Evolutionary conservation across 192 early-diverging fungal genomes (phyloP).

Genomic region (Allomyces macrogynus): DNA sequence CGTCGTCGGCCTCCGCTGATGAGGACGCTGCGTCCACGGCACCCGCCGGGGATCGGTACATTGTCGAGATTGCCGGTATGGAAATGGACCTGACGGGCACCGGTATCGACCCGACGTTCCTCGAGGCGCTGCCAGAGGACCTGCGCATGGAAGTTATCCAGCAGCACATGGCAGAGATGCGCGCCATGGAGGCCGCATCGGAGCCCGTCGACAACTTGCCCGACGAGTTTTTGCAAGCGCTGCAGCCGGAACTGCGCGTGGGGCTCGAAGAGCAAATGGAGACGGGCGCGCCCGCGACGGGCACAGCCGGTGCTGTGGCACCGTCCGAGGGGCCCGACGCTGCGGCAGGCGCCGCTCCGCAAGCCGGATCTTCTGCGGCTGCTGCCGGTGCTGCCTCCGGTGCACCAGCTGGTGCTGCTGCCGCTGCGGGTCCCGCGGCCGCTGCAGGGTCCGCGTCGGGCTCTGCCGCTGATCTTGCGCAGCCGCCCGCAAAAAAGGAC

Average conservation of each 20-base stretch:
- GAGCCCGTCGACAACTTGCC: background rate
- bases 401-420: background rate
- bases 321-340: background rate
- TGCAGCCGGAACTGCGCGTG: conserved; percentile 74
- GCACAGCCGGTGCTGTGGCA: conserved; percentile 8
- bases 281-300: conserved; percentile 31
- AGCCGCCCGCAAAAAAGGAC: conserved; percentile 26
- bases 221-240: conserved; percentile 65
- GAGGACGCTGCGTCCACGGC: conserved; percentile 5
- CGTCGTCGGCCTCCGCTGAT: conserved; percentile 5
- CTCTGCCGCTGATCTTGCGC: conserved; percentile 13
- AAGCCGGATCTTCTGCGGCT: conserved; percentile 33
- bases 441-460: conserved; percentile 1
- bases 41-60: conserved; percentile 15
- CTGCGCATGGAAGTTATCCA: conserved; percentile 79
- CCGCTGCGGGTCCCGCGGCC: background rate
- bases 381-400: conserved; percentile 21
- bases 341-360: conserved; percentile 14
- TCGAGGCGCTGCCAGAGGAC: conserved; percentile 86
- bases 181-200: background rate
- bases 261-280: conserved; percentile 62
- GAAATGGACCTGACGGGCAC: conserved; percentile 75
- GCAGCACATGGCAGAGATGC: conserved; percentile 44
- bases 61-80: conserved; percentile 57
- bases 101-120: conserved; percentile 83